phyloP scores from a whole-genome alignment of 805 yeast species.

The Barnettozyma pratensis region DNA sequence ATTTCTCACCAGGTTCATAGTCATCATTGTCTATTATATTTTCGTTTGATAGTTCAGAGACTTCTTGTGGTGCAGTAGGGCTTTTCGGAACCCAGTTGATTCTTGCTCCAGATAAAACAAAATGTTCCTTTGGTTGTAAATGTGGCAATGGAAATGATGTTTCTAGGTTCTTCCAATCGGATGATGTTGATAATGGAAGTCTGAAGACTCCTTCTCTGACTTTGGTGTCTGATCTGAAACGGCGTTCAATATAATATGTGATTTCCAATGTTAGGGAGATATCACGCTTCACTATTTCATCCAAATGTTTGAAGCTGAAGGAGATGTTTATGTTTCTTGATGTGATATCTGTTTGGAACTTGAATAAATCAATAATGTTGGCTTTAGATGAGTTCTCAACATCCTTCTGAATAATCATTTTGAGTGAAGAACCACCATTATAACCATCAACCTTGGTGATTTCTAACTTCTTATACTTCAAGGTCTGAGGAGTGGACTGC shows the following conservation, averaged over 20 bases:
- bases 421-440: slow-evolving; percentile 34
- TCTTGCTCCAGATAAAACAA: slow-evolving; percentile 19
- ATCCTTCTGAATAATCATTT: slow-evolving; percentile 17
- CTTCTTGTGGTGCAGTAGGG: background rate
- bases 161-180: slow-evolving; percentile 19
- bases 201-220: slow-evolving; percentile 28
- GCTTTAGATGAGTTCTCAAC: slow-evolving; percentile 16
- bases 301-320: slow-evolving; percentile 25
- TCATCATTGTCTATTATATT: background rate
- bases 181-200: slow-evolving; percentile 27
- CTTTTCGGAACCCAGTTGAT: slow-evolving; percentile 14
- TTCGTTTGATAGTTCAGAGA: background rate
- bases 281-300: slow-evolving; percentile 11
- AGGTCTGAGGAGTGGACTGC: slow-evolving; percentile 26
- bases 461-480: slow-evolving; percentile 15
- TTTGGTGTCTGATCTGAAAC: slow-evolving; percentile 25
- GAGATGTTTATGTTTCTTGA: slow-evolving; percentile 15
- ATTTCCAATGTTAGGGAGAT: slow-evolving; percentile 28
- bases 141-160: slow-evolving; percentile 14
- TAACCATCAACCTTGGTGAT: slow-evolving; percentile 23
- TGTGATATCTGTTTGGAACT: slow-evolving; percentile 24
- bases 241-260: slow-evolving; percentile 29
- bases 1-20: slow-evolving; percentile 9
- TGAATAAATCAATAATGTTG: slow-evolving; percentile 22
- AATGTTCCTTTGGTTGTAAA: slow-evolving; percentile 20